phyloP scores from a whole-genome alignment of 345 rosid genomes.

The Cardamine occulta region DNA sequence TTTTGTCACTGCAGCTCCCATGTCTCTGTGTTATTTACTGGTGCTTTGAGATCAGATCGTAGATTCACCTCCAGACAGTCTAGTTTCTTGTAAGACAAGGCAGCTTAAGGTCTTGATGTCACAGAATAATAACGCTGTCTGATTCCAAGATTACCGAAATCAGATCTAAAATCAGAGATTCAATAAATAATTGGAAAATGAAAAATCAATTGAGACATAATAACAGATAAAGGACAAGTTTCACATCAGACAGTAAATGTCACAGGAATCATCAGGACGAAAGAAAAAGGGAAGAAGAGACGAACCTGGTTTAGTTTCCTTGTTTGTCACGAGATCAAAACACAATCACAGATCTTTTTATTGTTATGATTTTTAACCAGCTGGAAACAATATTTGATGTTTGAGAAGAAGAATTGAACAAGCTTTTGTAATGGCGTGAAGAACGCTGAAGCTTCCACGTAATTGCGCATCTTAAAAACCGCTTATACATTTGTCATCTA shows the following conservation, averaged over 20 bases:
- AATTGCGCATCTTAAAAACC: constrained; percentile 17
- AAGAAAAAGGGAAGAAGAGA: constrained; percentile 12
- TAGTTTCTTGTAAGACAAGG: constrained; percentile 42
- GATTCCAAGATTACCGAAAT: constrained; percentile 11
- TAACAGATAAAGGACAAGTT: constrained; percentile 8
- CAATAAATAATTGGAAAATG: not conserved
- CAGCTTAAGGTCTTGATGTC: constrained; percentile 35
- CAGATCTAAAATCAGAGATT: constrained; percentile 34
- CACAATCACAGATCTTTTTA: constrained; percentile 30
- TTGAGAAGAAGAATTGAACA: constrained; percentile 26
- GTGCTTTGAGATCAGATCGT: constrained; percentile 28
- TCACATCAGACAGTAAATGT: constrained; percentile 35
- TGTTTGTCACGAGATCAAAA: constrained; percentile 34
- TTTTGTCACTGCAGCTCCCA: constrained; percentile 71
- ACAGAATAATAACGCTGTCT: constrained; percentile 20
- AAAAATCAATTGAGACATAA: constrained; percentile 2
- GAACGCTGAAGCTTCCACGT: constrained; percentile 39
- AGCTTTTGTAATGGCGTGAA: constrained; percentile 39
- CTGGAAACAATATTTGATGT: not conserved
- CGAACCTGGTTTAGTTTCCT: constrained; percentile 35
- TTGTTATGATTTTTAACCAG: not conserved
- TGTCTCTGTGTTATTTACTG: constrained; percentile 26
- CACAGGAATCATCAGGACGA: constrained; percentile 35
- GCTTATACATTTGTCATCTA: constrained; percentile 23
- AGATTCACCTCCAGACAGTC: constrained; percentile 1